Evolutionary conservation across 2,329 filamentous ascomycete genomes (phyloP).

Genomic region (Lecanicillium sp.): DNA sequence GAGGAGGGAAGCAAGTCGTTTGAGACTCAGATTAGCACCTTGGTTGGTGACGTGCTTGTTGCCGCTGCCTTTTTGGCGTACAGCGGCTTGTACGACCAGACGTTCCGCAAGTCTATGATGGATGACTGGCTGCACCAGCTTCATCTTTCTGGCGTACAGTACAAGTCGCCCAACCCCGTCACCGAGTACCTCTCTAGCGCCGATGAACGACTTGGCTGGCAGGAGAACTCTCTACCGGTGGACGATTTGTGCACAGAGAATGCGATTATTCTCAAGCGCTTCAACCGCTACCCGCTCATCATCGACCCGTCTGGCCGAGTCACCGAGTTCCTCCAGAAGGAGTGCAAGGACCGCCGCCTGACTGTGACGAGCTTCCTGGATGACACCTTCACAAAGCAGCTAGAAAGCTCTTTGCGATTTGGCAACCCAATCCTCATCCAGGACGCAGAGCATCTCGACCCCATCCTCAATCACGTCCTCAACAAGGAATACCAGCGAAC

Average conservation of each 20-base stretch:
- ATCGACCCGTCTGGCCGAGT: conserved; percentile 95
- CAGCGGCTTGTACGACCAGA: conserved; percentile 93
- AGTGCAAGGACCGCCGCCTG: conserved; percentile 86
- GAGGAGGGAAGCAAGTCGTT: conserved; percentile 97
- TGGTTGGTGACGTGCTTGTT: conserved; percentile 90
- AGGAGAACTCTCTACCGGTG: conserved; percentile 85
- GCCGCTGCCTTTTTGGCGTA: conserved; percentile 98
- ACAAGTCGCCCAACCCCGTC: conserved; percentile 88
- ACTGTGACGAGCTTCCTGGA: conserved; percentile 98
- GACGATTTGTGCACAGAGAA: conserved; percentile 99
- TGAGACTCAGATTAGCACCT: conserved; percentile 92
- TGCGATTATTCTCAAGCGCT: conserved; percentile 92
- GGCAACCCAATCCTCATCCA: conserved; percentile 98
- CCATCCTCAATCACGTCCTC: conserved; percentile 94
- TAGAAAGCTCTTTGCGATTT: conserved; percentile 94
- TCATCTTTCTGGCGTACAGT: conserved; percentile 83
- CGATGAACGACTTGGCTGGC: conserved; percentile 91
- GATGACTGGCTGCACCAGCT: conserved; percentile 97
- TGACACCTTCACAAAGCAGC: conserved; percentile 94
- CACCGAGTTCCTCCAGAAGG: conserved; percentile 89
- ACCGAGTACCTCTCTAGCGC: conserved; percentile 96
- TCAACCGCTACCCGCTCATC: conserved; percentile 97
- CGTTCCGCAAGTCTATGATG: conserved; percentile 94
- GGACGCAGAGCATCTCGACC: conserved; percentile 94
- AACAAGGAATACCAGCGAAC: conserved; percentile 99